Conservation (phyloP, 495 filamentous ascomycete genomes). For the Sordaria brevicollis region DNA sequence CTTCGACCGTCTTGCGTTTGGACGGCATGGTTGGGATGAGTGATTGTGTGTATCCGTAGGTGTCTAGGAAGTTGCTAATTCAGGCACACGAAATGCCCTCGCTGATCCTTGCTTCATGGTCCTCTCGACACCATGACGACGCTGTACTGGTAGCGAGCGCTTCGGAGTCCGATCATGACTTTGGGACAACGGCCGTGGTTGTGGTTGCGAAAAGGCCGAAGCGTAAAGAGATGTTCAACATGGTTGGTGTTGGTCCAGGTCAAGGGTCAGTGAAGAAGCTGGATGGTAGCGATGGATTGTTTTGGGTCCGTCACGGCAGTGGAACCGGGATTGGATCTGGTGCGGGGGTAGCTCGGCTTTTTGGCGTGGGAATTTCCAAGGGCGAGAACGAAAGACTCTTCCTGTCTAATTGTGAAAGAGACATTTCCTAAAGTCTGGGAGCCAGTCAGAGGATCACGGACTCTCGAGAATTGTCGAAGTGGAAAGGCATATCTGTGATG, state of each 20-base stretch:
- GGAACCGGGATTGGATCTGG: not conserved
- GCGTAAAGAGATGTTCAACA: not conserved
- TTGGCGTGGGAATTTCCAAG: not conserved
- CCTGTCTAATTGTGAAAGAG: too few relatives aligned
- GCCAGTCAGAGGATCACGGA: not conserved
- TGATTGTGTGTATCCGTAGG: not conserved
- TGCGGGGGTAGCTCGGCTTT: not conserved
- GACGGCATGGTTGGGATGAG: constrained; percentile 10
- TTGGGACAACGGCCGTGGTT: not conserved
- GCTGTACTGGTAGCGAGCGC: not conserved
- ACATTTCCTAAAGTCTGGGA: not conserved
- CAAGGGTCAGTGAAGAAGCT: not conserved
- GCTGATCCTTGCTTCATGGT: not conserved
- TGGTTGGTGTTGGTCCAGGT: not conserved
- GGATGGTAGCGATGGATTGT: not conserved
- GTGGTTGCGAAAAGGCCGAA: not conserved
- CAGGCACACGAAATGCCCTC: not conserved
- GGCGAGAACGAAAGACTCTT: not conserved
- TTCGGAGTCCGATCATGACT: not conserved
- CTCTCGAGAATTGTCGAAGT: not conserved
- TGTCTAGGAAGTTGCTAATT: not conserved
- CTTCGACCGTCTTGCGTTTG: constrained; percentile 11
- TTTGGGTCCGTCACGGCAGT: not conserved
- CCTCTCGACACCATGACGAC: not conserved
- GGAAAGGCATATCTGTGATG: not conserved